Conservation (phyloP, 345 rosid genomes). For the Citrus hindsii region DNA sequence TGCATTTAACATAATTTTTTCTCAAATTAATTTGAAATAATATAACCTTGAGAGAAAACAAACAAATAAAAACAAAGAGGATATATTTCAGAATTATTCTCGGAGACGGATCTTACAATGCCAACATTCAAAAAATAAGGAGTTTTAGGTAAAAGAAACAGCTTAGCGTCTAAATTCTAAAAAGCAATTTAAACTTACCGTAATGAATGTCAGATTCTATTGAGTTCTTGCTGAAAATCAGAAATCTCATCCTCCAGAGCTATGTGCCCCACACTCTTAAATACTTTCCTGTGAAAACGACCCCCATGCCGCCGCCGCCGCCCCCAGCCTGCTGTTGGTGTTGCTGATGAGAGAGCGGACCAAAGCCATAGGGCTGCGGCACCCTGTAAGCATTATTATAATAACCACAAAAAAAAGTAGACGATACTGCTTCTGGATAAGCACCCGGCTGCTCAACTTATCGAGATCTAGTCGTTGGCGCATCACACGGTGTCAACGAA, state of each 20-base stretch:
- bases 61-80: neutral
- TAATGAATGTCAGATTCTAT: neutral
- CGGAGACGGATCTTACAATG: neutral
- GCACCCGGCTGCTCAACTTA: neutral
- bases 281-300: neutral
- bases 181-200: neutral
- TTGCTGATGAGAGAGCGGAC: neutral
- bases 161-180: neutral
- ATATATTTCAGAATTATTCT: neutral
- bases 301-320: neutral
- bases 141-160: neutral
- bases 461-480: neutral
- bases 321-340: neutral
- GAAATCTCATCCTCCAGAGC: neutral
- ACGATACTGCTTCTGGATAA: neutral
- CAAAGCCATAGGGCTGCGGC: neutral
- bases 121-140: neutral
- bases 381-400: neutral
- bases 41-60: neutral
- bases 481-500: conserved; percentile 6
- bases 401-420: neutral
- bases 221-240: neutral
- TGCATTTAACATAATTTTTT: too few species aligned
- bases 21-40: too few species aligned
- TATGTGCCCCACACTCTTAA: conserved; percentile 14